These are phyloP conservation scores for Plectranthus barbatus DNA, from an alignment of 257 asterid genomes.

Conservation along the genomic window DNA sequence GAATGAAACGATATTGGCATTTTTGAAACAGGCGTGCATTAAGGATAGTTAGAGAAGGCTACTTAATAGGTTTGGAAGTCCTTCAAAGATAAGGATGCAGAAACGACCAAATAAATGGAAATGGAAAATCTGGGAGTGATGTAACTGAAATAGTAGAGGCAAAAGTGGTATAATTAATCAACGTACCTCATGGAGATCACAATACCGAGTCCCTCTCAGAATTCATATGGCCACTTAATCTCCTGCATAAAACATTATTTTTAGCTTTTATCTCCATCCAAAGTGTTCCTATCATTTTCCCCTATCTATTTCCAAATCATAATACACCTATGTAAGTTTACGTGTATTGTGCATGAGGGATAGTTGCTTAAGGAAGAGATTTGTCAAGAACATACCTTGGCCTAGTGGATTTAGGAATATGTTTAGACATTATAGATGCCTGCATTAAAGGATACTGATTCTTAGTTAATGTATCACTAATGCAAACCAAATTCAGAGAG, in stretches of 20 bases:
- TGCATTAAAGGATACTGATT: constrained; percentile 24
- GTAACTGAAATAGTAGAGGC: background rate
- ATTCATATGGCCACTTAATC: constrained; percentile 47
- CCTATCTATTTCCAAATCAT: background rate
- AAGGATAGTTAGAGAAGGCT: background rate
- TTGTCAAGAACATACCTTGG: constrained; percentile 45
- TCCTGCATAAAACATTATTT: constrained; percentile 36
- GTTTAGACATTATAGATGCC: constrained; percentile 80
- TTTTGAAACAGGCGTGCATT: background rate
- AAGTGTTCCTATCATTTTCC: background rate
- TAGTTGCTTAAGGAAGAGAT: background rate
- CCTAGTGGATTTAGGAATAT: constrained; percentile 45
- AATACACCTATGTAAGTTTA: background rate
- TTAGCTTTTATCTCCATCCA: background rate
- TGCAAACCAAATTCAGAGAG: background rate
- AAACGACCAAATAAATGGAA: background rate
- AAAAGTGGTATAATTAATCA: constrained; percentile 3
- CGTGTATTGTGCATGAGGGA: background rate
- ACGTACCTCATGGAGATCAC: constrained; percentile 43
- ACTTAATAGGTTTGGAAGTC: too few relatives aligned
- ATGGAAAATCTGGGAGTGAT: background rate
- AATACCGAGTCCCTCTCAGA: constrained; percentile 41
- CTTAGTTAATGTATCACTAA: background rate
- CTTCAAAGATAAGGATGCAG: too few relatives aligned
- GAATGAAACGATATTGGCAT: background rate